A percentile compares a stretch with the other conserved stretches of the same genome.
Evolutionary conservation across 345 rosid genomes (phyloP).

Genomic region (Citrus inodora): DNA sequence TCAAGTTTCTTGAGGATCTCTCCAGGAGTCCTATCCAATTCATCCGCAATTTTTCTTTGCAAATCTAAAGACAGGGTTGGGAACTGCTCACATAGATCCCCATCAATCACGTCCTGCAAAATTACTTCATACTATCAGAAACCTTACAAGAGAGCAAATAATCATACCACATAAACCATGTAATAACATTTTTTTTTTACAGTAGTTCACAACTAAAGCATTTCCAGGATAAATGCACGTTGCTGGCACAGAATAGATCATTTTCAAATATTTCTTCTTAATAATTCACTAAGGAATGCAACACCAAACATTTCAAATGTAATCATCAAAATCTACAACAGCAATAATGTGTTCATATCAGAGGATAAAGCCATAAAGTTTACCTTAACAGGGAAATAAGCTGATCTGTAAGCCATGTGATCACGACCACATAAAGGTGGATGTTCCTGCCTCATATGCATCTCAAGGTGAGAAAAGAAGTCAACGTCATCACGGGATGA

Average conservation of each 20-base stretch:
- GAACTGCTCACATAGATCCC: conserved; percentile 96
- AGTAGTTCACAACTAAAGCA: neutral
- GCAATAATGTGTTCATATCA: neutral
- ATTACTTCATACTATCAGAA: conserved; percentile 8
- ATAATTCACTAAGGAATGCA: too few relatives aligned
- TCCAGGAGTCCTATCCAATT: conserved; percentile 90
- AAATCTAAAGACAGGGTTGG: conserved; percentile 81
- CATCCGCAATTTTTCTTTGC: conserved; percentile 93
- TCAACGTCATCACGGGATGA: conserved; percentile 94
- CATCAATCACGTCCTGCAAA: conserved; percentile 93
- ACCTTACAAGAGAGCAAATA: neutral
- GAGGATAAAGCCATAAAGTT: neutral
- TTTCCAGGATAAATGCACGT: neutral
- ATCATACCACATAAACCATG: too few relatives aligned
- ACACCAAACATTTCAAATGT: neutral
- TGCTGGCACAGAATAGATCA: neutral
- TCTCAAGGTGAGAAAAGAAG: conserved; percentile 96
- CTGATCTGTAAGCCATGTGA: conserved; percentile 92
- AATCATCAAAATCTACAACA: neutral
- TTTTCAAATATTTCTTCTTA: neutral
- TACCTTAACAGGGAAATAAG: conserved; percentile 97
- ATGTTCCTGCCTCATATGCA: conserved; percentile 95
- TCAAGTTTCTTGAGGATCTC: conserved; percentile 98
- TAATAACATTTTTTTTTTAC: neutral
- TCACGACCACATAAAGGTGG: conserved; percentile 95